Conservation (phyloP, 257 asterid genomes). For the Scutellaria barbata region DNA sequence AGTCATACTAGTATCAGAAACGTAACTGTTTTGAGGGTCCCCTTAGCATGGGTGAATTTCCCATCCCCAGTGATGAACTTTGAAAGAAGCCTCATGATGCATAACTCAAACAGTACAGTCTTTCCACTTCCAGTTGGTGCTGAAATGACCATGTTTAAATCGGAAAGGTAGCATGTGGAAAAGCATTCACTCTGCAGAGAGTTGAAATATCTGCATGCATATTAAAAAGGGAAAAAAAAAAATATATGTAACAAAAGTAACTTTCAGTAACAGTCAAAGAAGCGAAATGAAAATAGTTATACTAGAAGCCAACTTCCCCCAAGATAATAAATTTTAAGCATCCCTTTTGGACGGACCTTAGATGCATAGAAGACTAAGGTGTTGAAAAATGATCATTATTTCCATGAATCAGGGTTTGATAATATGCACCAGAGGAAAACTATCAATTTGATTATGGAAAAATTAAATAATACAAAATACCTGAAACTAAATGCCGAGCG, state of each 20-base stretch:
- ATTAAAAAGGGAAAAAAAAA: neutral
- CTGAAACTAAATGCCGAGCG: slow-evolving; percentile 79
- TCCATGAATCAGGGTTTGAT: slow-evolving; percentile 4
- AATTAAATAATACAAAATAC: slow-evolving; percentile 44
- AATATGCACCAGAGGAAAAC: neutral
- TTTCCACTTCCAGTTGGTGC: slow-evolving; percentile 99
- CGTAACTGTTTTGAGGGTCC: slow-evolving; percentile 85
- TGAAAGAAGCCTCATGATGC: slow-evolving; percentile 94
- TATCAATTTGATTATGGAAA: neutral
- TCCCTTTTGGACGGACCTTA: neutral
- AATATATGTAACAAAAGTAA: slow-evolving; percentile 7
- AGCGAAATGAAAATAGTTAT: slow-evolving; percentile 21
- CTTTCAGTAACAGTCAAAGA: slow-evolving; percentile 5
- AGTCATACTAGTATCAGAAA: slow-evolving; percentile 31
- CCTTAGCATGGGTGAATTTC: slow-evolving; percentile 62
- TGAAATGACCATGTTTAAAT: slow-evolving; percentile 91
- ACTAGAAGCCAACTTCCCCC: slow-evolving; percentile 17
- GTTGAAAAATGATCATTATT: slow-evolving; percentile 1
- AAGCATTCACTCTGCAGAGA: slow-evolving; percentile 98
- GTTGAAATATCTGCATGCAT: slow-evolving; percentile 76
- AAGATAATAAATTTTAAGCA: slow-evolving; percentile 7
- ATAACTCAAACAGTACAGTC: slow-evolving; percentile 91
- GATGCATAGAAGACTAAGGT: slow-evolving; percentile 18
- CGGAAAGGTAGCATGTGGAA: slow-evolving; percentile 79
- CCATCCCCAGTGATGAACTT: slow-evolving; percentile 74